Conservation (phyloP, 768 basidiomycete species). For the Trametes meyenii region DNA sequence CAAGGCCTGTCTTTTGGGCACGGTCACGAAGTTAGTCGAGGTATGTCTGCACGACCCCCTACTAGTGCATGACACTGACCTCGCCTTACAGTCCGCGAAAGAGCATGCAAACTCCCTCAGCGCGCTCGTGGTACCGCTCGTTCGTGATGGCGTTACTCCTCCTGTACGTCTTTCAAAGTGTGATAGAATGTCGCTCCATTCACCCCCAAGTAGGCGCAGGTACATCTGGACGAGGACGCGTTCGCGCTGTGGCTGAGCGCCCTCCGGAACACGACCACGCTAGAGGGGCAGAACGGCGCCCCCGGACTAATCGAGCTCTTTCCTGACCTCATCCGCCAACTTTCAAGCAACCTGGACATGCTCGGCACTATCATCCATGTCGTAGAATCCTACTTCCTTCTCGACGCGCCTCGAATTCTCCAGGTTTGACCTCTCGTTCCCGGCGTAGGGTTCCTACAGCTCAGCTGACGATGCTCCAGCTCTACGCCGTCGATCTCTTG, state of each 20-base stretch:
- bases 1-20: slow-evolving; percentile 69
- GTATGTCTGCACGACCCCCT: slow-evolving; percentile 40
- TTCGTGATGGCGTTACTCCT: slow-evolving; percentile 30
- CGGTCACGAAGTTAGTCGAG: slow-evolving; percentile 69
- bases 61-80: too few relatives aligned
- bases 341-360: slow-evolving; percentile 72
- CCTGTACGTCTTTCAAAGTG: slow-evolving; percentile 21
- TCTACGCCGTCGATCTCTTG: slow-evolving; percentile 58
- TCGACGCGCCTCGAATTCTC: slow-evolving; percentile 63
- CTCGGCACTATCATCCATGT: slow-evolving; percentile 68
- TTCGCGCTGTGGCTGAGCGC: slow-evolving; percentile 74
- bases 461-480: slow-evolving; percentile 40
- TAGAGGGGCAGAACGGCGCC: slow-evolving; percentile 50
- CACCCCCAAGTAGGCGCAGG: slow-evolving; percentile 47
- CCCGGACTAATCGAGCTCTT: slow-evolving; percentile 65
- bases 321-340: slow-evolving; percentile 59
- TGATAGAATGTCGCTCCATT: neutral
- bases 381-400: slow-evolving; percentile 78
- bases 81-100: slow-evolving; percentile 58
- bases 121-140: slow-evolving; percentile 27
- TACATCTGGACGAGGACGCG: slow-evolving; percentile 78
- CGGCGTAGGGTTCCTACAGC: neutral
- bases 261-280: slow-evolving; percentile 61
- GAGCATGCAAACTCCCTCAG: slow-evolving; percentile 36
- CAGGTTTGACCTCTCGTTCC: slow-evolving; percentile 48